Evolutionary conservation across 768 basidiomycete genomes (phyloP), one percentile per base, ranked within the genome.

Genomic region (Sporobolomyces pararoseus): DNA sequence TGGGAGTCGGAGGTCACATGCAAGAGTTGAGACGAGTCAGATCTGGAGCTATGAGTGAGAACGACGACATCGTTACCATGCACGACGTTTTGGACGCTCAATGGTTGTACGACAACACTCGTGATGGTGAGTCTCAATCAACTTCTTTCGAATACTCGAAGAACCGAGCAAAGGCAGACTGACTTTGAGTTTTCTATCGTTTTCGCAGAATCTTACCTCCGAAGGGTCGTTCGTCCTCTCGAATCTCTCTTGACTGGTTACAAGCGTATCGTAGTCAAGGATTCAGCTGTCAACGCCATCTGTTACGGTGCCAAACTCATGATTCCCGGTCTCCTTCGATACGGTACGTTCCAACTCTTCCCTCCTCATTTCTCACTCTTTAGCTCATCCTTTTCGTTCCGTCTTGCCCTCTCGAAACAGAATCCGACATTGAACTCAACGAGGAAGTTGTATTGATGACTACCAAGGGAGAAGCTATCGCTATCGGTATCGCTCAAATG

Each of bases 1-100:
- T 97, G 44, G 96, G 96, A 70, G 95, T 98, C 34, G 96, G 96
- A 29, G 96, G 94, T n/a, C 96, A 99, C 80, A 99, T 99, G 96
- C 95, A 99, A 82, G 96, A 99, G 80, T 84, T 99, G 67, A 85
- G 96, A 76, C 83, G 96, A 76, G 95, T 98, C 19, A 83, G 96
- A 73, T 91, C 89, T 78, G 96, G 96, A 76, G 95, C 94, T 57
- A 88, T 97, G 86, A 90, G 89, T 57, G 96, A 99, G 82, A 93
- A 91, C 78, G 95, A 98, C 78, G 93, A 93, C 75, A 92, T 97
- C 77, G 96, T 98, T 69, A 94, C 95, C 27, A 99, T 99, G 96
- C 96, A 99, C 81, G 96, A 99, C 79, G 95, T 99, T 34, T 82
- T 99, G 81, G 96, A 99, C 80, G 96, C 96, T 17, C 96, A 98